Conservation (phyloP, 306 rosid genomes). For the Casuarina glauca region DNA sequence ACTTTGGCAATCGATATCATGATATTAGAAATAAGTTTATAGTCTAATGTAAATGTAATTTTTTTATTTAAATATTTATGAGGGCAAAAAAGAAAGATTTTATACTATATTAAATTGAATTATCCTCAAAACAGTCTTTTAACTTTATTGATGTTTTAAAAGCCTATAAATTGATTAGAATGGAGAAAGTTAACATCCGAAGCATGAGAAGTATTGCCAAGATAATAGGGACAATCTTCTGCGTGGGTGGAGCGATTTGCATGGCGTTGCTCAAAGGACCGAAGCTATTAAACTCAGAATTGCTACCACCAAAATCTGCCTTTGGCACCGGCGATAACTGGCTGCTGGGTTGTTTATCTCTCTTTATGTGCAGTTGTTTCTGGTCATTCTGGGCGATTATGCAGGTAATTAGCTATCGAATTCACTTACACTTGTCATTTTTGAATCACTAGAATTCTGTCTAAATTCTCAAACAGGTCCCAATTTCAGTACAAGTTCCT, state of each 20-base stretch:
- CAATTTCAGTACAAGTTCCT: conserved; percentile 59
- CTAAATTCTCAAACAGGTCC: conserved; percentile 42
- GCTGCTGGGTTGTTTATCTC: conserved; percentile 53
- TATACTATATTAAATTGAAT: neutral
- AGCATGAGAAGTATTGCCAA: conserved; percentile 58
- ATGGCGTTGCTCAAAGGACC: conserved; percentile 72
- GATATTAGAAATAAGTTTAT: neutral
- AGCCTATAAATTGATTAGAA: conserved; percentile 29
- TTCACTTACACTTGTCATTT: neutral
- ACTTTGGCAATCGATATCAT: neutral
- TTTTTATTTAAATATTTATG: neutral
- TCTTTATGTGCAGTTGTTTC: conserved; percentile 40
- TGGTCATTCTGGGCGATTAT: conserved; percentile 66
- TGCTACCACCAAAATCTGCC: conserved; percentile 31
- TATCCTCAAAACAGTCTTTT: no score
- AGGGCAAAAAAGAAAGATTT: neutral
- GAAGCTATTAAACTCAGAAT: conserved; percentile 44
- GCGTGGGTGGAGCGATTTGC: conserved; percentile 66
- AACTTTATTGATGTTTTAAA: neutral
- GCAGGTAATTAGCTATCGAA: conserved; percentile 46
- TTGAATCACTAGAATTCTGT: conserved; percentile 10
- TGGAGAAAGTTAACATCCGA: conserved; percentile 49
- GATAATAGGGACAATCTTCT: conserved; percentile 57
- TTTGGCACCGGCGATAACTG: conserved; percentile 36
- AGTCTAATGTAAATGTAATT: no score